phyloP scores from a whole-genome alignment of 495 filamentous ascomycete species.

The Jackrogersella minutella region DNA sequence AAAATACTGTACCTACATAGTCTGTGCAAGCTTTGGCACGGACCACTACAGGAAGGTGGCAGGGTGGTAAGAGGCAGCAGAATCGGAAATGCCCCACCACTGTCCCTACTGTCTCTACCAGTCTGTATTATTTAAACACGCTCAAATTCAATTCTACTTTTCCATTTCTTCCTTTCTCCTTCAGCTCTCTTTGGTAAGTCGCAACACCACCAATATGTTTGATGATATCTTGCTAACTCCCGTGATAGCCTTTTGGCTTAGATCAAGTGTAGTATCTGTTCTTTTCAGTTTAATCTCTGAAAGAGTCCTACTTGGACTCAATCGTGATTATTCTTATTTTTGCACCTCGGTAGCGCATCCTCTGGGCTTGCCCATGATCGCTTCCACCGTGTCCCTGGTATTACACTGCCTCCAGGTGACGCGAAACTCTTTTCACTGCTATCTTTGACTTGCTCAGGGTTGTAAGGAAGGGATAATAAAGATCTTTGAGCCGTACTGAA shows the following conservation, averaged over 20 bases:
- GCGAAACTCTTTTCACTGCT: constrained; percentile 39
- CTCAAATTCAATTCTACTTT: neutral
- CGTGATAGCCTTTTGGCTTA: constrained; percentile 73
- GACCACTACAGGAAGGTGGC: too few relatives aligned
- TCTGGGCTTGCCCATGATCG: constrained; percentile 77
- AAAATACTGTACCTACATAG: too few relatives aligned
- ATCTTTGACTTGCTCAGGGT: constrained; percentile 31
- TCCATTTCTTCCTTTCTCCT: constrained; percentile 29
- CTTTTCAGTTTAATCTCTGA: constrained; percentile 94
- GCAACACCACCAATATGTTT: neutral
- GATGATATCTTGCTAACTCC: constrained; percentile 6
- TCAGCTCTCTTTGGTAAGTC: constrained; percentile 43
- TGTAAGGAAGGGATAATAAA: constrained; percentile 26
- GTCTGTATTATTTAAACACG: neutral
- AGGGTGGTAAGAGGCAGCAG: constrained; percentile 8
- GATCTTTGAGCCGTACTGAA: too few relatives aligned
- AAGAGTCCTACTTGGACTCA: constrained; percentile 46
- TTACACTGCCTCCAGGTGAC: constrained; percentile 44
- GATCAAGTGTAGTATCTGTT: constrained; percentile 99
- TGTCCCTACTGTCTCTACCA: neutral
- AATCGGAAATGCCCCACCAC: constrained; percentile 8
- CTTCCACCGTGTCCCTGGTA: constrained; percentile 43
- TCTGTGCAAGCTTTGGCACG: too few relatives aligned
- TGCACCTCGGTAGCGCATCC: constrained; percentile 57
- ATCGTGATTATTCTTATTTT: constrained; percentile 77